Conservation (phyloP, 306 rosid genomes). For the Hippophae gyantsensis region DNA sequence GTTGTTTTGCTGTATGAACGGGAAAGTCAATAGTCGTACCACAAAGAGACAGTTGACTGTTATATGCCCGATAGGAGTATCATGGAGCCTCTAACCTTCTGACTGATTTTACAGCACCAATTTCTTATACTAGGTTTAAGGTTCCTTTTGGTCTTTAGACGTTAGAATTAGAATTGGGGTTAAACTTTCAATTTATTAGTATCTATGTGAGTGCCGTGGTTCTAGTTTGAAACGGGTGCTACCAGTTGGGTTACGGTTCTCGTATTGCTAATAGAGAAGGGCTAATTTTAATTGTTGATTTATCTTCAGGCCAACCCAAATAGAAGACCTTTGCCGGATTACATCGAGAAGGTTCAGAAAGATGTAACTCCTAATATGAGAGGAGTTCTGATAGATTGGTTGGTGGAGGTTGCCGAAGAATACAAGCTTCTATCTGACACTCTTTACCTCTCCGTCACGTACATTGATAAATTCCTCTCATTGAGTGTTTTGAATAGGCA, state of each 20-base stretch:
- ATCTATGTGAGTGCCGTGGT: too few species aligned
- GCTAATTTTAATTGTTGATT: not conserved
- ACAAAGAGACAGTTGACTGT: too few species aligned
- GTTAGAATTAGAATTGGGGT: too few species aligned
- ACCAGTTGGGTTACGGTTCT: not conserved
- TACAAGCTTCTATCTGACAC: constrained; percentile 75
- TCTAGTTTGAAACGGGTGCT: too few species aligned
- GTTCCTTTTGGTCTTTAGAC: too few species aligned
- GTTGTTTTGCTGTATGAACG: too few species aligned
- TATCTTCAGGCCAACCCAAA: constrained; percentile 44
- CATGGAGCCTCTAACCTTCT: too few species aligned
- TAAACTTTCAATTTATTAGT: too few species aligned
- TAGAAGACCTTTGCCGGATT: constrained; percentile 56
- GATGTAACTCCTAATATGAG: constrained; percentile 64
- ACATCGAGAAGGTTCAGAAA: constrained; percentile 56
- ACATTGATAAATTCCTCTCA: constrained; percentile 59
- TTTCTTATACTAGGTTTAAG: too few species aligned
- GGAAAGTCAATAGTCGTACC: too few species aligned
- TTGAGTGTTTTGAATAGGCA: constrained; percentile 29
- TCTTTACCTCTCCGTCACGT: constrained; percentile 47
- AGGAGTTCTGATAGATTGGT: constrained; percentile 80
- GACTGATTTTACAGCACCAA: too few species aligned
- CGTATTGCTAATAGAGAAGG: not conserved
- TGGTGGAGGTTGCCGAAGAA: constrained; percentile 86
- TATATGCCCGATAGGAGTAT: too few species aligned